Percentiles rank a stretch among this genome's conserved stretches.
Conservation (phyloP, 768 basidiomycete genomes). For the Lyophyllum semitale region DNA sequence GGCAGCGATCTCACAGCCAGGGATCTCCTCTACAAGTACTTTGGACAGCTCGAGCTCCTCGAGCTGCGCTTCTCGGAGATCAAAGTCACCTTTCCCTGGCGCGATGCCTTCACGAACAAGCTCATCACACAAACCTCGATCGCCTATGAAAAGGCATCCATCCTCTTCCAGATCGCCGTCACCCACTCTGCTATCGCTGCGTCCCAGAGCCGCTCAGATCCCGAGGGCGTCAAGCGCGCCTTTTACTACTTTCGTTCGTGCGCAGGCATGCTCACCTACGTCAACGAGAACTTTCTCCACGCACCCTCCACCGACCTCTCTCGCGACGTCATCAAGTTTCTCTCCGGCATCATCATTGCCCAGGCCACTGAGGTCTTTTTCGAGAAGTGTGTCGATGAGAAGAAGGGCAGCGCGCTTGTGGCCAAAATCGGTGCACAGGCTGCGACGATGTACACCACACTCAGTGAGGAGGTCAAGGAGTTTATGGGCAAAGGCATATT, state of each 20-base stretch:
- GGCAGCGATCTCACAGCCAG: conserved; percentile 95
- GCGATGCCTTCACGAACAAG: conserved; percentile 95
- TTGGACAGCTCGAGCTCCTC: conserved; percentile 96
- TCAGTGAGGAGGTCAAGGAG: conserved; percentile 94
- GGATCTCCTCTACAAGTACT: conserved; percentile 98
- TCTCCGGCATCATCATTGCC: conserved; percentile 84
- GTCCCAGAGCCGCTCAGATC: conserved; percentile 81
- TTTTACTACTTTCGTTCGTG: conserved; percentile 90
- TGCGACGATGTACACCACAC: conserved; percentile 74
- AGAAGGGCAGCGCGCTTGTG: conserved; percentile 77
- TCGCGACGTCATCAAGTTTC: conserved; percentile 91
- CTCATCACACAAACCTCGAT: conserved; percentile 93
- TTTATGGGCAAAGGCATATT: conserved; percentile 97
- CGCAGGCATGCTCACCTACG: conserved; percentile 96
- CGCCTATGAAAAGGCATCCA: conserved; percentile 96
- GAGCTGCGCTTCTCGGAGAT: conserved; percentile 97
- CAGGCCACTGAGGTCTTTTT: conserved; percentile 97
- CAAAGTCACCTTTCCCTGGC: conserved; percentile 94
- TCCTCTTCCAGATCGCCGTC: conserved; percentile 93
- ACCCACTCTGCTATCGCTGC: conserved; percentile 92
- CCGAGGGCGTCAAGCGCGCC: conserved; percentile 90
- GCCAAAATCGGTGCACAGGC: conserved; percentile 85
- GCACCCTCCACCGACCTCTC: conserved; percentile 95
- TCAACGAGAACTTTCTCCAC: conserved; percentile 99
- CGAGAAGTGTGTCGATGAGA: conserved; percentile 93